These are phyloP conservation scores for Salix brachista DNA, from an alignment of 345 rosid species.

Conservation along the genomic window DNA sequence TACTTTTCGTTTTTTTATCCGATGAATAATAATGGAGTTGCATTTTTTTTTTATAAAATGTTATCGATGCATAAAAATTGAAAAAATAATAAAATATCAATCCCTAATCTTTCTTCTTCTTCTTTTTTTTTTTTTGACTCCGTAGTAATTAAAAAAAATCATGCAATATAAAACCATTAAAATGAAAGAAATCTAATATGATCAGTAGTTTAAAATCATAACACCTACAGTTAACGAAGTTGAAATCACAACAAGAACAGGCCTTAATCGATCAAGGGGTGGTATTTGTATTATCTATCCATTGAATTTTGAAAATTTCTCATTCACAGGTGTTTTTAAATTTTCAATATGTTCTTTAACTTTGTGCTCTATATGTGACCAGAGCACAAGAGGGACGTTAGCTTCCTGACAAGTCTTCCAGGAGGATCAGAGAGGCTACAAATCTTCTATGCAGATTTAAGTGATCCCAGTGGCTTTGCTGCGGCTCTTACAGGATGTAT, in stretches of 20 bases:
- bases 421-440: slow-evolving; percentile 50
- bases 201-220: too few species aligned
- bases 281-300: neutral
- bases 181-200: too few species aligned
- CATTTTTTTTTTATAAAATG: too few species aligned
- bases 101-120: neutral
- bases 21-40: too few species aligned
- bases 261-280: neutral
- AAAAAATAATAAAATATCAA: neutral
- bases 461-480: slow-evolving; percentile 22
- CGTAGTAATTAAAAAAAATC: neutral
- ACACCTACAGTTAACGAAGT: fast-evolving
- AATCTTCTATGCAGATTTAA: slow-evolving; percentile 28
- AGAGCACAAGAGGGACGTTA: slow-evolving; percentile 47
- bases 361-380: neutral
- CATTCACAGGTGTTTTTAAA: neutral
- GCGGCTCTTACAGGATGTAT: slow-evolving; percentile 23
- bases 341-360: neutral
- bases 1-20: too few species aligned
- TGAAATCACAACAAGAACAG: too few species aligned
- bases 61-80: too few species aligned
- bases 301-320: neutral
- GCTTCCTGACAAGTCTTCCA: slow-evolving; percentile 53
- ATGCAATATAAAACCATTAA: too few species aligned
- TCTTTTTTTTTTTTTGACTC: neutral